phyloP scores from a whole-genome alignment of 345 rosid species.

The Euphorbia lathyris region DNA sequence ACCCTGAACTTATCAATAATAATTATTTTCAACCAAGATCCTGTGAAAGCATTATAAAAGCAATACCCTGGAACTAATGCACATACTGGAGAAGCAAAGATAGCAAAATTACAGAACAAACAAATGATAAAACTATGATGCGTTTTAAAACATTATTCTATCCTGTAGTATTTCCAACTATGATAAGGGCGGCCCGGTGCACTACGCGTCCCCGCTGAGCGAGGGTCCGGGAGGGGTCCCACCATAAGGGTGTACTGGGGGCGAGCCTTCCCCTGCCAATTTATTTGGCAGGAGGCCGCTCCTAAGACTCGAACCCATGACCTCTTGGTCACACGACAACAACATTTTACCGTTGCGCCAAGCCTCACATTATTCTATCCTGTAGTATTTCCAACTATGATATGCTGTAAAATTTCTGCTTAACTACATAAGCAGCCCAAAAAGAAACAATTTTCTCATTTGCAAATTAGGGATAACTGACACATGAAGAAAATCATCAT shows the following conservation, averaged over 20 bases:
- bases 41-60: neutral
- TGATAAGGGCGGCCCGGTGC: no score
- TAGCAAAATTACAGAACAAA: neutral
- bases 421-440: neutral
- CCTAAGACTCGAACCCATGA: no score
- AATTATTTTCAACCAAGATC: neutral
- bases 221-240: no score
- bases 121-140: neutral
- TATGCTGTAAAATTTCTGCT: neutral
- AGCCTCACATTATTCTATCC: neutral
- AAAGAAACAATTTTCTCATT: neutral
- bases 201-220: no score
- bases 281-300: no score
- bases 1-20: slow-evolving; percentile 28
- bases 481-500: neutral
- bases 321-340: no score
- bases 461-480: neutral
- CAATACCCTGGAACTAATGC: neutral
- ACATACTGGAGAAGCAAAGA: neutral
- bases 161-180: no score
- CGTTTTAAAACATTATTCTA: neutral
- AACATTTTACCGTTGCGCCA: no score
- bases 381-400: neutral
- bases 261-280: no score
- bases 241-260: no score